These are phyloP conservation scores for Claviceps africana DNA, from an alignment of 2,329 filamentous ascomycete species.

Conservation along the genomic window DNA sequence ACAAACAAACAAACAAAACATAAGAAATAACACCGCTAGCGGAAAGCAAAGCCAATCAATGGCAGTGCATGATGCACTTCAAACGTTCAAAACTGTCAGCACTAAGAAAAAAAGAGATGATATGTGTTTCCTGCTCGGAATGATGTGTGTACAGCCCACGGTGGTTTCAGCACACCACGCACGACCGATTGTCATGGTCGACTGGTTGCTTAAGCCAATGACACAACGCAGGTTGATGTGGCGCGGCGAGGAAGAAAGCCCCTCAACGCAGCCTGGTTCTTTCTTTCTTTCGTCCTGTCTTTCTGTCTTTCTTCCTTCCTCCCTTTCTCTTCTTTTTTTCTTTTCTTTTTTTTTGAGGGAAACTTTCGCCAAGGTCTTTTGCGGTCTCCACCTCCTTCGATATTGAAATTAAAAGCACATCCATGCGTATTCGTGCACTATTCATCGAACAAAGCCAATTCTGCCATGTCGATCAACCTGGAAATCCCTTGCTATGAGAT, in stretches of 20 bases:
- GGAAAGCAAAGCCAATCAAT: not conserved
- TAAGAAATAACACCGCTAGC: not conserved
- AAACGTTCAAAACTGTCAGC: not conserved
- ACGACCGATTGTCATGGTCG: not conserved
- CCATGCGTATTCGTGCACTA: not conserved
- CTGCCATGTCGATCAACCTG: not conserved
- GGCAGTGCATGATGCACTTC: not conserved
- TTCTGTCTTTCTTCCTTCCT: too few relatives aligned
- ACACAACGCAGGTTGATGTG: too few relatives aligned
- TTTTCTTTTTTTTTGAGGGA: too few relatives aligned
- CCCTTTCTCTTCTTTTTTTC: too few relatives aligned
- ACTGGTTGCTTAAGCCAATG: not conserved
- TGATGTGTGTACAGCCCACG: not conserved
- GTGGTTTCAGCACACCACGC: not conserved
- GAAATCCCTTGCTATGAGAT: constrained; percentile 34
- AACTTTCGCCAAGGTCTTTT: too few relatives aligned
- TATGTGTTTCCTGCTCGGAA: not conserved
- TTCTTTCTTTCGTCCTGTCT: too few relatives aligned
- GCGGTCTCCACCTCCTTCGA: not conserved
- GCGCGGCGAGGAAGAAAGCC: too few relatives aligned
- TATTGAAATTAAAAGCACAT: not conserved
- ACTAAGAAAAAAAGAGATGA: not conserved
- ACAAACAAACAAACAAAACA: too few relatives aligned
- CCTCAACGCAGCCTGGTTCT: not conserved
- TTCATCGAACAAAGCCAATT: not conserved